Evolutionary conservation across 2,329 filamentous ascomycete genomes (phyloP), one percentile per base, ranked within the genome.

Genomic region (Cadophora luteo-olivacea): DNA sequence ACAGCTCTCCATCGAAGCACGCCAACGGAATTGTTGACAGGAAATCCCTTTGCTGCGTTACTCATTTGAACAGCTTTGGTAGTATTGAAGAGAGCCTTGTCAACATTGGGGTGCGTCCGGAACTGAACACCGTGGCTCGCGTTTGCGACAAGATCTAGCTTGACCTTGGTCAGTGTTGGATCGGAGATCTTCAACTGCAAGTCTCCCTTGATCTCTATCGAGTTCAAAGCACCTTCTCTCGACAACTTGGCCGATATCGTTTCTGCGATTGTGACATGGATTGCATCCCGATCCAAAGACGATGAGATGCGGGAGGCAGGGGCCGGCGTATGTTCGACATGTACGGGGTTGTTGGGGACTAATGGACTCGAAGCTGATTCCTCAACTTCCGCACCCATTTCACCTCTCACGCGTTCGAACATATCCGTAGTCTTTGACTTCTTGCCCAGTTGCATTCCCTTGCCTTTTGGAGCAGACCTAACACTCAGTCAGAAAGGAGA

Each of bases 371-470:
- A 82, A 41, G 81, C 81, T 66, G 82, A 81, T 68, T 94, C 90
- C 78, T 97, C 94, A 48, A 89, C 89, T 77, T 97, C 93, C 48
- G 91, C 87, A n/a, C 94, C 94, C 78, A 98, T 86, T 73, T 98
- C 95, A 69, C 92, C 93, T 73, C 94, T 91, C 41, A 99, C 94
- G 77, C 94, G 92, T 81, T 98, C 95, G 79, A 97, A 98, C 86
- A 98, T 97, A 80, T 97, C 95, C 36, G 92, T 97, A 25, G 93
- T 94, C 85, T 98, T 98, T 69, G 93, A 97, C 84, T 99, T 99
- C 85, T 98, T 98, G 81, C 96, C 96, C 67, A 99, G 85, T 81
- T 98, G 95, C 97, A 99, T 99, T 74, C 96, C 96, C 85, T 99
- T 99, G 76, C 93, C 94, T 82, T 97, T 93, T 69, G 91, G 87